phyloP scores from a whole-genome alignment of 495 filamentous ascomycete genomes.

The Penicillium flavigenum region DNA sequence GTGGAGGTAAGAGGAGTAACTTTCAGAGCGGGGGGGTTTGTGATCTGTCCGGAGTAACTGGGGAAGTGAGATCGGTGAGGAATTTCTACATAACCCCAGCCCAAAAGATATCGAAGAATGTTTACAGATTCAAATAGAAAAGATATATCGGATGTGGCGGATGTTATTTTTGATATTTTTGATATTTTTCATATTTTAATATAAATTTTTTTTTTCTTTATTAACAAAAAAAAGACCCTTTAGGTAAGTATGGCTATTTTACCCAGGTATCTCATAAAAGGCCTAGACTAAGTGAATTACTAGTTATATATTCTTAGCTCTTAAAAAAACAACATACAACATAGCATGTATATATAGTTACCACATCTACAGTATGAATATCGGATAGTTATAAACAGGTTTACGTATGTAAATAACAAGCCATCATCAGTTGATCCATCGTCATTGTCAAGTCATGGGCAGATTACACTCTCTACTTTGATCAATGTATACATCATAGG shows the following conservation, averaged over 20 bases:
- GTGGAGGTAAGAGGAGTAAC: conserved; percentile 23
- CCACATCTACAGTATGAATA: no score
- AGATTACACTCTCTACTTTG: conserved; percentile 12
- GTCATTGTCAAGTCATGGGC: conserved; percentile 16
- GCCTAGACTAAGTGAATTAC: not conserved
- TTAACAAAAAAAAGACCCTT: not conserved
- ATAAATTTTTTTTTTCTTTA: no score
- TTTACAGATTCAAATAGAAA: not conserved
- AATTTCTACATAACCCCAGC: not conserved
- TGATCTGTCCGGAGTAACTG: conserved; percentile 28
- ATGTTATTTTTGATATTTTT: not conserved
- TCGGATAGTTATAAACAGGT: not conserved
- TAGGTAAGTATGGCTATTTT: not conserved
- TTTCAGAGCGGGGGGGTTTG: conserved; percentile 15
- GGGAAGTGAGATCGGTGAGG: conserved; percentile 25
- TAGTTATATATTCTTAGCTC: not conserved
- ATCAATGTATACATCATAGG: not conserved
- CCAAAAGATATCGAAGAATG: not conserved
- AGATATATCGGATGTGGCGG: conserved; percentile 6
- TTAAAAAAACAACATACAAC: not conserved
- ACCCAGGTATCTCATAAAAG: not conserved
- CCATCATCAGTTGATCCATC: conserved; percentile 5
- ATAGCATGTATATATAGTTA: no score
- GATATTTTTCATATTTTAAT: no score
- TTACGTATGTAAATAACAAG: not conserved